phyloP scores from a whole-genome alignment of 805 yeast species.

The Starmerella stellata region DNA sequence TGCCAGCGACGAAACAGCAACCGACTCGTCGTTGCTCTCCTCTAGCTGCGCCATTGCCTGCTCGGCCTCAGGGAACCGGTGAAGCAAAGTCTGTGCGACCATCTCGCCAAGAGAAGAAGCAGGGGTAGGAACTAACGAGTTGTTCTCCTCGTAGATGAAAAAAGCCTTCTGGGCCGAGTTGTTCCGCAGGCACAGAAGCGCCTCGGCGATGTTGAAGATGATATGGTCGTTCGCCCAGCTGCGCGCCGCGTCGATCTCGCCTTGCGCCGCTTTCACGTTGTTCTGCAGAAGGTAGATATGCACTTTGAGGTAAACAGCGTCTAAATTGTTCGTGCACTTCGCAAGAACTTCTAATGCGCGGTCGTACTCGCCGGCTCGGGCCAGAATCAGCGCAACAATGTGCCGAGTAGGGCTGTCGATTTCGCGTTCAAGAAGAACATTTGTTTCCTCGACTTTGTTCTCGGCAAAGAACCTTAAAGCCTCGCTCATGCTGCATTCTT shows the following conservation, averaged over 20 bases:
- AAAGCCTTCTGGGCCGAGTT: conserved; percentile 26
- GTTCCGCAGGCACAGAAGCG: conserved; percentile 40
- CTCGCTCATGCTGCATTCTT: conserved; percentile 16
- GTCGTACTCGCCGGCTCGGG: conserved; percentile 27
- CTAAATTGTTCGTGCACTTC: conserved; percentile 26
- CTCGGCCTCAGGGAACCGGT: conserved; percentile 66
- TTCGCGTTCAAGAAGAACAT: conserved; percentile 12
- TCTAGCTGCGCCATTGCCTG: conserved; percentile 31
- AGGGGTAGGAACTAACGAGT: conserved; percentile 22
- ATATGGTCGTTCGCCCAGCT: conserved; percentile 51
- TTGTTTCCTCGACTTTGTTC: conserved; percentile 14
- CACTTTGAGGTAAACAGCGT: conserved; percentile 23
- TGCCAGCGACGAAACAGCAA: conserved; percentile 46
- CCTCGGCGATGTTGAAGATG: conserved; percentile 58
- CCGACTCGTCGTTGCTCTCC: conserved; percentile 25
- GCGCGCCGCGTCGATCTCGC: conserved; percentile 30
- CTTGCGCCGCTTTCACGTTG: conserved; percentile 30
- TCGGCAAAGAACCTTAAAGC: conserved; percentile 19
- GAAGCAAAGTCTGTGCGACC: conserved; percentile 58
- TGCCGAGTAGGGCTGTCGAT: conserved; percentile 19
- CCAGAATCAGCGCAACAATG: conserved; percentile 28
- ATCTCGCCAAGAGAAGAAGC: conserved; percentile 49
- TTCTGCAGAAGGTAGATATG: conserved; percentile 28
- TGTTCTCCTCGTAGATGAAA: conserved; percentile 48
- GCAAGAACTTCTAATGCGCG: conserved; percentile 28